A percentile compares a stretch with the other conserved stretches of the same genome.
These are phyloP conservation scores for Pichia membranifaciens DNA, from an alignment of 805 yeast genomes.

Conservation along the genomic window DNA sequence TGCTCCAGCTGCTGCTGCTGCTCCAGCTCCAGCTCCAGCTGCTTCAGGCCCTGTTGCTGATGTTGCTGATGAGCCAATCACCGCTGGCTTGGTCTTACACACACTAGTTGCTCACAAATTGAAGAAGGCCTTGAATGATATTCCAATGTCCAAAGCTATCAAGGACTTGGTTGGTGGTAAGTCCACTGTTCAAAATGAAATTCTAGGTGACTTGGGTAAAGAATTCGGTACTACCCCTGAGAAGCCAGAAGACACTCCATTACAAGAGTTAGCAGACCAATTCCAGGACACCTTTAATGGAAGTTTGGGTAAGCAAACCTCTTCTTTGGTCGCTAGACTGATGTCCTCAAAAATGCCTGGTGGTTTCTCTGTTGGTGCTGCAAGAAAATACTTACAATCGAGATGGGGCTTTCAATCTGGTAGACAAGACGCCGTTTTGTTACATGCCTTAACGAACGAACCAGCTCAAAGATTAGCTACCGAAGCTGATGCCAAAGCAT, in stretches of 20 bases:
- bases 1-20: slow-evolving; percentile 51
- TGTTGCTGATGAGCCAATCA: slow-evolving; percentile 84
- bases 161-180: slow-evolving; percentile 98
- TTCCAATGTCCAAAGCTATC: slow-evolving; percentile 87
- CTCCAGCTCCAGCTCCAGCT: slow-evolving; percentile 56
- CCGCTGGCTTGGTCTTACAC: slow-evolving; percentile 76
- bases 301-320: slow-evolving; percentile 86
- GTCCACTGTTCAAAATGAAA: slow-evolving; percentile 97
- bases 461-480: slow-evolving; percentile 83
- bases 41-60: slow-evolving; percentile 78
- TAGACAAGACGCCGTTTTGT: slow-evolving; percentile 87
- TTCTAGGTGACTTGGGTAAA: slow-evolving; percentile 96
- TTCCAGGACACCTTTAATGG: slow-evolving; percentile 91
- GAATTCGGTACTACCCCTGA: slow-evolving; percentile 98
- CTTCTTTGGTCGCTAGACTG: slow-evolving; percentile 82
- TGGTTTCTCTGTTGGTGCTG: slow-evolving; percentile 89
- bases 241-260: slow-evolving; percentile 97
- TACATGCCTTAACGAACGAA: slow-evolving; percentile 80
- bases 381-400: slow-evolving; percentile 86
- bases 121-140: slow-evolving; percentile 80
- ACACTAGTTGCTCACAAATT: slow-evolving; percentile 92
- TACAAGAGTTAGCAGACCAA: slow-evolving; percentile 89
- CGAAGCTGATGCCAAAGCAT: slow-evolving; percentile 87
- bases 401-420: slow-evolving; percentile 92
- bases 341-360: slow-evolving; percentile 99